Evolutionary conservation across 768 basidiomycete species (phyloP), one percentile per base, ranked within the genome.

Genomic region (Pleurotus tuber-regium): DNA sequence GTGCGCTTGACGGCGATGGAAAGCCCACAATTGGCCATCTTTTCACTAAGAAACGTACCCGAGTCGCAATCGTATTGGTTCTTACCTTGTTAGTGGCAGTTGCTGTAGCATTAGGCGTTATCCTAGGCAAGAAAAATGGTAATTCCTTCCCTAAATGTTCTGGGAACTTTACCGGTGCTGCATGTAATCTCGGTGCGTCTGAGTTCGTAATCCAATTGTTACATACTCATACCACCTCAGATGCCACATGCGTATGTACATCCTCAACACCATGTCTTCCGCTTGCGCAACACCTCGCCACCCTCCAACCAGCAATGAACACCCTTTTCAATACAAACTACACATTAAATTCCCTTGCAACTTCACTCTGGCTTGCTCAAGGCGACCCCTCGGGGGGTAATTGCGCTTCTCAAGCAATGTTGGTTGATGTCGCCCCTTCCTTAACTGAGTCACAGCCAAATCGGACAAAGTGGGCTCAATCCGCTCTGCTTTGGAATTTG

Each of bases 221-320:
- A 38, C 21, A 51, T 31, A 41, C 24, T 36, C 54, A 19, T 18
- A n/a, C 18, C 24, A n/a, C 7, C 4, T 16, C 18, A 86, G 83
- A 84, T 68, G 73, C 82, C 1, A 80, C 82, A 0, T 87, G 84
- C 59, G 70, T 80, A 30, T 86, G 84, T 57, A 77, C 79, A 10
- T 75, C 79, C 1, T 63, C 66, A n/a, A 41, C 64, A 2, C 70
- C 65, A 53, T 84, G 83, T 56, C 72, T 78, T 40, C 72, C 71
- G 21, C 62, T 87, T 8, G 83, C 85, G 0, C 73, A 78, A 60
- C 75, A 68, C 50, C 61, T 87, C 35, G 57, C 80, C 19, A 63
- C 72, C 46, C 67, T 84, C 12, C 61, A 80, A 7, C 80, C 83
- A 9, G 61, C 63, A 3, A 58, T 82, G 44, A 84, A 84, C 61